Evolutionary conservation across 148 eudicot genomes (phyloP).

Genomic region (Vaccinium darrowii): DNA sequence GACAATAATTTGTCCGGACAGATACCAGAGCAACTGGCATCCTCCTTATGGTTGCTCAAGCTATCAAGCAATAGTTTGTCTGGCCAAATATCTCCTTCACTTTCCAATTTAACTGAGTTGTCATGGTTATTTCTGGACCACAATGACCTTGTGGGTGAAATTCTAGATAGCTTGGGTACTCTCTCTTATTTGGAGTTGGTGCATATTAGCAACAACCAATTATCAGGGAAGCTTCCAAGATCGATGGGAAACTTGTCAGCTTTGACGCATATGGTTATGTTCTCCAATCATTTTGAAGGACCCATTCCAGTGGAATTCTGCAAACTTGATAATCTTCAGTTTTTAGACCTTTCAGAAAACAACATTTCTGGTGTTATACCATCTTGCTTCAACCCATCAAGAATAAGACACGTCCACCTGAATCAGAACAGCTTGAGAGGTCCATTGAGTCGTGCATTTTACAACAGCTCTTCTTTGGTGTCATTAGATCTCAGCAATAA

Average conservation of each 20-base stretch:
- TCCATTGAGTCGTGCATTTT: not conserved
- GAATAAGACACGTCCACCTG: not conserved
- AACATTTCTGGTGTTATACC: not conserved
- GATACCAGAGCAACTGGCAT: not conserved
- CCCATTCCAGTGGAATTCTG: slow-evolving; percentile 9
- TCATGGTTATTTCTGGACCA: not conserved
- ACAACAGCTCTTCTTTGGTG: not conserved
- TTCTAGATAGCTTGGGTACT: not conserved
- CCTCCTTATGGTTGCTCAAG: not conserved
- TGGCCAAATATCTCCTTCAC: not conserved
- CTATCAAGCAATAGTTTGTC: not conserved
- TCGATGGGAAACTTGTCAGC: not conserved
- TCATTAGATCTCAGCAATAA: slow-evolving; percentile 4
- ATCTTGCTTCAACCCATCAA: slow-evolving; percentile 1
- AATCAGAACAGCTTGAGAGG: not conserved
- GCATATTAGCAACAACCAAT: not conserved
- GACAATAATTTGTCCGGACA: not conserved
- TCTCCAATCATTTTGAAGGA: not conserved
- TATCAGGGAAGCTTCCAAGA: not conserved
- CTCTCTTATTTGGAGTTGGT: not conserved
- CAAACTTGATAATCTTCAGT: not conserved
- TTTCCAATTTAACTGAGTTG: not conserved
- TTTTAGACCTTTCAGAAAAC: slow-evolving; percentile 12
- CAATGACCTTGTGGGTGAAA: not conserved
- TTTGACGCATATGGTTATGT: not conserved